Evolutionary conservation across 371 early-diverging fungal species (phyloP), one percentile per base, ranked within the genome.

Genomic region (Rhizopus sp.): DNA sequence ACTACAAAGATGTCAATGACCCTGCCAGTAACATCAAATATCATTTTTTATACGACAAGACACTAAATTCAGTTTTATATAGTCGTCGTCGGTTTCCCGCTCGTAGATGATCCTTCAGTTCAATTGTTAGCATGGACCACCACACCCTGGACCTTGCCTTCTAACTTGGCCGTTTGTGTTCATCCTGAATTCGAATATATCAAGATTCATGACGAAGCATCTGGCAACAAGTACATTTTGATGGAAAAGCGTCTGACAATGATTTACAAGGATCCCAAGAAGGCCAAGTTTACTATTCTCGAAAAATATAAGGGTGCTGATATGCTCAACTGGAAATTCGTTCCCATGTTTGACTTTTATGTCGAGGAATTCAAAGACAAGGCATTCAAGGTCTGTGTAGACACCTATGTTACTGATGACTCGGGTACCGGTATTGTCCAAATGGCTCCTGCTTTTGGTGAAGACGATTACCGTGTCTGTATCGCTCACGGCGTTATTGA

Each of bases 401-500:
- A 99, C 68, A 83, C 75, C 23, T 99, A 98, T 72, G 99, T 99
- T 46, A 93, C 95, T 33, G 94, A 95, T 60, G 90, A 90, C 55
- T 90, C 89, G 61, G 99, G 99, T 86, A 99, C 99, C 15, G 99
- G 99, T 67, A 92, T 99, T 73, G 99, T 99, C 15, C 99, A 99
- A 80, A 92, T 93, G 66, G 96, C 99, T 13, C 99, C 99, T 35
- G 99, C 93, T 15, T 99, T 99, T 87, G 99, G 99, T 84, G 99
- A 99, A 77, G 99, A 99, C 84, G 99, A 99, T 91, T 95, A 94
- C 86, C 94, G 99, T 57, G 94, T 96, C 30, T 98, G 97, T 82
- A 62, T 95, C 17, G 85, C 70, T 30, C 68, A 96, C 66, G 89
- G 88, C 17, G 85, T 99, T 50, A 90, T 99, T 51, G 75, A 84